A percentile compares a stretch with the other conserved stretches of the same genome.
Conservation (phyloP, 495 filamentous ascomycete genomes). For the Hypoxylon intermedium region DNA sequence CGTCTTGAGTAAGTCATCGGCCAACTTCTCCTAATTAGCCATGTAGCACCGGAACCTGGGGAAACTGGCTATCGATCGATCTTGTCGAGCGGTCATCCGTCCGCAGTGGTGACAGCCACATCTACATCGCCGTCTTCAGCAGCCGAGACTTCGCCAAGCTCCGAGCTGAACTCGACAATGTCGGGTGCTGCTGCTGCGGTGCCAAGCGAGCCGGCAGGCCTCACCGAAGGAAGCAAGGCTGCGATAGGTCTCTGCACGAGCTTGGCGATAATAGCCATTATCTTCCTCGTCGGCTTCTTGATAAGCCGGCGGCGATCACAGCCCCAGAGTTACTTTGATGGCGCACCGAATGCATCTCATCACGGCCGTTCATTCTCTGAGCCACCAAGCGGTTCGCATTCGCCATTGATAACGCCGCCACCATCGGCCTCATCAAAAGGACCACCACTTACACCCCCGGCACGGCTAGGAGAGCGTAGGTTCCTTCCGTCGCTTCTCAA, state of each 20-base stretch:
- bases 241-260: conserved; percentile 53
- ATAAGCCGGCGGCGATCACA: conserved; percentile 39
- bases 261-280: conserved; percentile 43
- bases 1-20: background rate
- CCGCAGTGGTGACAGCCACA: conserved; percentile 7
- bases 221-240: conserved; percentile 48
- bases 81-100: background rate
- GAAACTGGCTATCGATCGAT: background rate
- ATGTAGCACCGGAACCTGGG: background rate
- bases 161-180: conserved; percentile 20
- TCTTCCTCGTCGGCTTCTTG: conserved; percentile 48
- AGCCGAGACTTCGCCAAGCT: conserved; percentile 16
- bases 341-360: conserved; percentile 18
- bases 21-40: background rate
- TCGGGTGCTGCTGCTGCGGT: conserved; percentile 10
- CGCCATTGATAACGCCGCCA: conserved; percentile 49
- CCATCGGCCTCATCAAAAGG: conserved; percentile 38
- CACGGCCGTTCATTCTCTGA: conserved; percentile 26
- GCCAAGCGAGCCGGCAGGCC: conserved; percentile 21
- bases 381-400: conserved; percentile 42
- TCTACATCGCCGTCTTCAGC: conserved; percentile 6
- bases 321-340: conserved; percentile 21
- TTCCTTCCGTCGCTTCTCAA: conserved; percentile 50
- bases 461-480: conserved; percentile 53
- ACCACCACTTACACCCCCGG: conserved; percentile 47